Evolutionary conservation across 1,284 basidiomycete genomes (phyloP).

Genomic region (Schizophyllum amplum): DNA sequence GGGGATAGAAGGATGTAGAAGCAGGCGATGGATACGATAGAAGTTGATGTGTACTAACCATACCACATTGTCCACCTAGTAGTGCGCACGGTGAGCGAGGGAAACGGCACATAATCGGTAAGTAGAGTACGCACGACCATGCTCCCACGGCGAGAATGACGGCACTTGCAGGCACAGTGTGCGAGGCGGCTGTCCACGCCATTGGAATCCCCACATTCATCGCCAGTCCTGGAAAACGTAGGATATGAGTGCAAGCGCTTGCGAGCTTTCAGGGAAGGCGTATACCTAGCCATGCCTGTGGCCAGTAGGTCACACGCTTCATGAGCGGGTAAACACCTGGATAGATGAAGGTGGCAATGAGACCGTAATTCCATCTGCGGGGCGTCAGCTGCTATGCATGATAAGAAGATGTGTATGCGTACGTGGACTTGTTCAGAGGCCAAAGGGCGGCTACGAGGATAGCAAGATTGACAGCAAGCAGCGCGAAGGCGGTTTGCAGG

Average conservation of each 20-base stretch:
- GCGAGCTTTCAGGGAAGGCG: not conserved
- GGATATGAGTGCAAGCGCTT: not conserved
- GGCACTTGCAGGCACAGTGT: conserved; percentile 27
- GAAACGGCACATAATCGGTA: conserved; percentile 3
- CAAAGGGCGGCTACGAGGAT: not conserved
- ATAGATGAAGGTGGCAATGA: not conserved
- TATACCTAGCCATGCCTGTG: conserved; percentile 57
- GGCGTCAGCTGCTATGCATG: not conserved
- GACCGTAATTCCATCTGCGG: not conserved
- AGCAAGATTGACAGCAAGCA: conserved; percentile 15
- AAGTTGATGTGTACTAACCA: conserved; percentile 23
- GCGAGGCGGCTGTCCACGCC: conserved; percentile 37
- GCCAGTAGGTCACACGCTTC: conserved; percentile 64
- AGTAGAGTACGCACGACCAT: conserved; percentile 34
- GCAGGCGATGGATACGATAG: conserved; percentile 4
- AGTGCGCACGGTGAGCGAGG: conserved; percentile 17
- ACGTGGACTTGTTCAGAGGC: not conserved
- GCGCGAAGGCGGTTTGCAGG: conserved; percentile 29
- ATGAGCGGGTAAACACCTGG: conserved; percentile 37
- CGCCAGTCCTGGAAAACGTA: conserved; percentile 29
- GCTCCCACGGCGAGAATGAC: conserved; percentile 30
- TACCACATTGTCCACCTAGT: conserved; percentile 63
- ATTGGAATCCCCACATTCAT: conserved; percentile 47
- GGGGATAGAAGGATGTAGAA: not conserved
- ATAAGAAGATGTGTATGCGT: not conserved